Evolutionary conservation across 805 yeast species (phyloP).

Genomic region (Saccharomyces jurei): DNA sequence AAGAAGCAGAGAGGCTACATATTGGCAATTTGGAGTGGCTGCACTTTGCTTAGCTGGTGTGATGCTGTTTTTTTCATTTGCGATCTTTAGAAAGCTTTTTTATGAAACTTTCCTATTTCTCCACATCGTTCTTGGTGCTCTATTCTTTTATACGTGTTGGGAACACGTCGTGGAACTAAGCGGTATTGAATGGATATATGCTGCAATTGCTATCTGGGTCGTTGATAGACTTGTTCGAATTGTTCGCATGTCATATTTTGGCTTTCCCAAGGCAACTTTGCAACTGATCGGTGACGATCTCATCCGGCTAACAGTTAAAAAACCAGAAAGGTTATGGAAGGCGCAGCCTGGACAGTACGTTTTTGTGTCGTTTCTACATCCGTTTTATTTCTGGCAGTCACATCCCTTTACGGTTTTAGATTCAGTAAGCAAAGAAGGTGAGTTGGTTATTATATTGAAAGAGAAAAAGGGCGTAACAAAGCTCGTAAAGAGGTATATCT

Average conservation of each 20-base stretch:
- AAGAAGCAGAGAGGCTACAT: slow-evolving; percentile 7
- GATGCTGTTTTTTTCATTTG: slow-evolving; percentile 28
- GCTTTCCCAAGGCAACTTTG: slow-evolving; percentile 13
- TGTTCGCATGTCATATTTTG: slow-evolving; percentile 22
- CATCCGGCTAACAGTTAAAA: slow-evolving; percentile 14
- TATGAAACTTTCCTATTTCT: slow-evolving; percentile 41
- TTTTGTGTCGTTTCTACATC: slow-evolving; percentile 40
- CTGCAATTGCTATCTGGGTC: slow-evolving; percentile 35
- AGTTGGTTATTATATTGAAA: slow-evolving; percentile 35
- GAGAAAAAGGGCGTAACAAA: slow-evolving; percentile 44
- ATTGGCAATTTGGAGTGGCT: slow-evolving; percentile 39
- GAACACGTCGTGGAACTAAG: slow-evolving; percentile 39
- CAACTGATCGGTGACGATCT: slow-evolving; percentile 15
- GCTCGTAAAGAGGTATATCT: slow-evolving; percentile 23
- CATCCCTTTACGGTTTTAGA: slow-evolving; percentile 50
- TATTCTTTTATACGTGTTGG: slow-evolving; percentile 40
- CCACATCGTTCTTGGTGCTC: slow-evolving; percentile 36
- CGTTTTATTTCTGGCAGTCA: slow-evolving; percentile 44
- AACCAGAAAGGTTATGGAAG: slow-evolving; percentile 25
- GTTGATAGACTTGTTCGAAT: slow-evolving; percentile 35
- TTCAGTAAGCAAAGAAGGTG: slow-evolving; percentile 21
- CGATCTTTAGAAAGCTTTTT: slow-evolving; percentile 28
- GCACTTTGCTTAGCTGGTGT: slow-evolving; percentile 27
- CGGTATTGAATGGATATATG: slow-evolving; percentile 36
- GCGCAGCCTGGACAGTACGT: slow-evolving; percentile 39